Percentiles rank a stretch among this genome's conserved stretches.
Evolutionary conservation across 345 rosid genomes (phyloP).

Genomic region (Balakata baccata): DNA sequence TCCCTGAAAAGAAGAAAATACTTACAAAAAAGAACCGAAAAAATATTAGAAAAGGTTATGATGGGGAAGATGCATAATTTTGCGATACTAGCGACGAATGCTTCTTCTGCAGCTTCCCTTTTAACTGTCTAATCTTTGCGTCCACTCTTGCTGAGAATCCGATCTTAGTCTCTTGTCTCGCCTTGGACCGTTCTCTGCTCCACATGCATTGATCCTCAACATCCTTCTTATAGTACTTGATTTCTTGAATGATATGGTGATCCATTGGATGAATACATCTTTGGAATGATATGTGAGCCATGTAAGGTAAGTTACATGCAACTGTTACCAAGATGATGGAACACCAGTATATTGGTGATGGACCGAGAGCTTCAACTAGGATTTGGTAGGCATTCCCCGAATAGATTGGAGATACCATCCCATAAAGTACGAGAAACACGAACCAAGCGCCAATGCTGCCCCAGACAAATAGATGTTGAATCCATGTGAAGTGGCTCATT

Average conservation of each 20-base stretch:
- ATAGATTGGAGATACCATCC: slow-evolving; percentile 51
- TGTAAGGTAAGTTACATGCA: slow-evolving; percentile 62
- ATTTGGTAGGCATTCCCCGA: slow-evolving; percentile 66
- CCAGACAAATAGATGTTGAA: slow-evolving; percentile 85
- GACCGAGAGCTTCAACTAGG: slow-evolving; percentile 74
- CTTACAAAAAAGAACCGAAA: slow-evolving; percentile 3
- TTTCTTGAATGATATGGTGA: slow-evolving; percentile 95
- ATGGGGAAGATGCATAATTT: slow-evolving; percentile 35
- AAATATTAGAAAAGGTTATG: slow-evolving; percentile 27
- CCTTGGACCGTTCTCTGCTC: slow-evolving; percentile 86
- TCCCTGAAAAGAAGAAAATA: slow-evolving; percentile 28
- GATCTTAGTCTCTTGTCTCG: slow-evolving; percentile 85
- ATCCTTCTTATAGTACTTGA: slow-evolving; percentile 76
- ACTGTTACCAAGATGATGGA: slow-evolving; percentile 66
- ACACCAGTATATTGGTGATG: slow-evolving; percentile 73
- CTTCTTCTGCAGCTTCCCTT: slow-evolving; percentile 67
- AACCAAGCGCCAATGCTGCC: slow-evolving; percentile 84
- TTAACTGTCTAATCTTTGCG: slow-evolving; percentile 76
- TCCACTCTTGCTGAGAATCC: slow-evolving; percentile 94
- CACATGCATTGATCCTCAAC: slow-evolving; percentile 73
- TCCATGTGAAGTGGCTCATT: slow-evolving; percentile 94
- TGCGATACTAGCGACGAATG: slow-evolving; percentile 38
- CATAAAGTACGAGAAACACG: slow-evolving; percentile 63
- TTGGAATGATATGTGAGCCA: slow-evolving; percentile 63
- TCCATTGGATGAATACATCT: slow-evolving; percentile 80